Base-by-base conservation (phyloP, 257 asterid species). In the Knoxia roxburghii region DNA sequence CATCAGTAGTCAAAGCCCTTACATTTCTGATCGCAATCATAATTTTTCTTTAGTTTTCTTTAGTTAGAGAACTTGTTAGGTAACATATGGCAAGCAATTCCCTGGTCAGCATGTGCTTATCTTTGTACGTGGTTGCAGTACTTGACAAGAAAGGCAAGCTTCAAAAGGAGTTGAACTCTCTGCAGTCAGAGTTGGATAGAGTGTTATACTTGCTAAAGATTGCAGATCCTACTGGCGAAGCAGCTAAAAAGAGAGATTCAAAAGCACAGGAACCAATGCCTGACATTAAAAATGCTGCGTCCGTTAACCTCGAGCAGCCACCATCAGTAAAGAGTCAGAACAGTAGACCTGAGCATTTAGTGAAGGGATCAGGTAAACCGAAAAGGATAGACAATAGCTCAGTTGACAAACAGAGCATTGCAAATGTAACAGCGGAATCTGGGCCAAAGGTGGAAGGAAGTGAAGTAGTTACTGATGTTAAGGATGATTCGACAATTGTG, bases 171-270 rank as follows among this genome's bases (percentile, higher is more conserved):
- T 58, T 88, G 71, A 79, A 86, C 45, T 56, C 76, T 65, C 95
- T 94, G 59, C 86, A 88, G 70, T 82, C 90, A 6, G 95, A 94
- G 83, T 73, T 90, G 82, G 95, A 90, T 73, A 86, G 93, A 80
- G 84, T 90, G 67, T 79, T 84, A 9, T 90, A 85, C 87, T 88
- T 94, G 88, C 84, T 94, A 78, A 88, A 70, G 80, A 81, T 94
- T 69, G 99, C 99, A 35, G 99, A 94, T 80, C 99, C 99, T 15
- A 62, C 83, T 0, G 99, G 95, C 74, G 99, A 85, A 82, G 97
- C 96, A 63, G 86, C 87, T 43, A 80, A 65, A 76, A 85, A 77
- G 78, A 84, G 89, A 80, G 88, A 83, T 72, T 50, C 81, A 18
- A 68, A 73, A 70, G 84, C 67, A 65, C 82, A 71, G 65, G 82